Evolutionary conservation across 176 grass and related monocot species (phyloP).

Genomic region (Olyra latifolia): DNA sequence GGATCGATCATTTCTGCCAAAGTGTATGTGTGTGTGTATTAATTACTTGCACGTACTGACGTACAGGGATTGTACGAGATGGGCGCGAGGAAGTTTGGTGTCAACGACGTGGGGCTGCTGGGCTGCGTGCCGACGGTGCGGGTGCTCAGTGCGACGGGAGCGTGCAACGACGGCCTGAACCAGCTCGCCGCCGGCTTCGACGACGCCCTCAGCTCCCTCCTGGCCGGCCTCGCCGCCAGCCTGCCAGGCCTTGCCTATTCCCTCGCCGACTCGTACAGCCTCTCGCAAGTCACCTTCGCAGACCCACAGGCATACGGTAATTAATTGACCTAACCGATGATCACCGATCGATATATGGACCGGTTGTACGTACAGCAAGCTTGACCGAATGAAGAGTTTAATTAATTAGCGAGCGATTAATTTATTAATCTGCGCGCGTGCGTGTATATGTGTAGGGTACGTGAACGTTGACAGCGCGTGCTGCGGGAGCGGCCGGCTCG

Average conservation of each 20-base stretch:
- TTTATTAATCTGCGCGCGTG: no score
- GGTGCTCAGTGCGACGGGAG: slow-evolving; percentile 4
- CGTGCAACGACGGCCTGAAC: slow-evolving; percentile 35
- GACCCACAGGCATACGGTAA: not conserved
- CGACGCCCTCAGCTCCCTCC: not conserved
- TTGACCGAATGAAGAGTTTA: no score
- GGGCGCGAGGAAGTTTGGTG: slow-evolving; percentile 47
- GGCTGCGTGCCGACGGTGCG: slow-evolving; percentile 34
- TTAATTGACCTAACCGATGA: no score
- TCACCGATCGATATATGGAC: no score
- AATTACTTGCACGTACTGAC: no score
- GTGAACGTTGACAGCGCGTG: slow-evolving; percentile 31
- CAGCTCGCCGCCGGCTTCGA: slow-evolving; percentile 42
- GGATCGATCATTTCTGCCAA: no score
- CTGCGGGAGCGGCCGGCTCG: slow-evolving; percentile 38
- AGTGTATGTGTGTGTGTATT: no score
- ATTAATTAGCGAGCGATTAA: no score
- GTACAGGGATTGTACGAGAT: slow-evolving; percentile 35
- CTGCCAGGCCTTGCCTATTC: slow-evolving; percentile 43
- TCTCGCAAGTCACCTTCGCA: not conserved
- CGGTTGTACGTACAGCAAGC: no score
- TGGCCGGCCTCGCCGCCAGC: slow-evolving; percentile 1
- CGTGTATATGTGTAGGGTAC: no score
- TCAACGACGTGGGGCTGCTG: slow-evolving; percentile 36
- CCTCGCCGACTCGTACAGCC: slow-evolving; percentile 21